phyloP scores from a whole-genome alignment of 1,284 basidiomycete species.

The Tilletia walkeri region DNA sequence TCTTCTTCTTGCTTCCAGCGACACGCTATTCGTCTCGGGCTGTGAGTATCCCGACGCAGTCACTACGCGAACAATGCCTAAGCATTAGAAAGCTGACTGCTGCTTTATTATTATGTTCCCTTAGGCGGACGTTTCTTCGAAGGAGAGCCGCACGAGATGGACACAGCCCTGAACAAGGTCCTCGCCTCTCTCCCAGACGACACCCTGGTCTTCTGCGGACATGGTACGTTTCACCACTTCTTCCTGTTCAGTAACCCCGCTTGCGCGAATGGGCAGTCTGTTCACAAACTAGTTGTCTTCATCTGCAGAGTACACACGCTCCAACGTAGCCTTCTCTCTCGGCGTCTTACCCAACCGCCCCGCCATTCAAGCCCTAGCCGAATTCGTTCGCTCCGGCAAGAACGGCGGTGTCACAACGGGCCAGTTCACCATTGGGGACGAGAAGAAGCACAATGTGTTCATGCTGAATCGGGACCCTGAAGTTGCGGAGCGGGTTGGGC shows the following conservation, averaged over 20 bases:
- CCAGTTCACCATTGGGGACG: slow-evolving; percentile 77
- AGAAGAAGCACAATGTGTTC: slow-evolving; percentile 62
- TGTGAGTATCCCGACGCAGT: slow-evolving; percentile 2
- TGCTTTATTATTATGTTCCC: not conserved
- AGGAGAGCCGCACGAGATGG: slow-evolving; percentile 82
- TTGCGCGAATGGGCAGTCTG: not conserved
- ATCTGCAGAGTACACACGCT: slow-evolving; percentile 49
- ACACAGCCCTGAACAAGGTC: slow-evolving; percentile 70
- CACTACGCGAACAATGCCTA: too few relatives aligned
- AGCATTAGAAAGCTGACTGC: not conserved
- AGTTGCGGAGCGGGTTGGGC: slow-evolving; percentile 55
- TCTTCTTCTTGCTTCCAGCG: slow-evolving; percentile 57
- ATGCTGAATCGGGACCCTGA: slow-evolving; percentile 47
- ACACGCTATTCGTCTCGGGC: slow-evolving; percentile 82
- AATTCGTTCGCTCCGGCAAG: slow-evolving; percentile 27
- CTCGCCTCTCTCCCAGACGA: slow-evolving; percentile 69
- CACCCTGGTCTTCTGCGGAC: slow-evolving; percentile 84
- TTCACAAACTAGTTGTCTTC: too few relatives aligned
- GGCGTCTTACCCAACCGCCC: slow-evolving; percentile 67
- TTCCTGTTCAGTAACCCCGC: not conserved
- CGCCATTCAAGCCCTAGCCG: slow-evolving; percentile 62
- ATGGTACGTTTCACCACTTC: slow-evolving; percentile 59
- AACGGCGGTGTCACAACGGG: slow-evolving; percentile 68
- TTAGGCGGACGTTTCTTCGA: slow-evolving; percentile 89
- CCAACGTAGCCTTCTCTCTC: slow-evolving; percentile 54